Evolutionary conservation across 352 stramenopile genomes (phyloP), one percentile per base, ranked within the genome.

Genomic region (Globisporangium uncinulatum): DNA sequence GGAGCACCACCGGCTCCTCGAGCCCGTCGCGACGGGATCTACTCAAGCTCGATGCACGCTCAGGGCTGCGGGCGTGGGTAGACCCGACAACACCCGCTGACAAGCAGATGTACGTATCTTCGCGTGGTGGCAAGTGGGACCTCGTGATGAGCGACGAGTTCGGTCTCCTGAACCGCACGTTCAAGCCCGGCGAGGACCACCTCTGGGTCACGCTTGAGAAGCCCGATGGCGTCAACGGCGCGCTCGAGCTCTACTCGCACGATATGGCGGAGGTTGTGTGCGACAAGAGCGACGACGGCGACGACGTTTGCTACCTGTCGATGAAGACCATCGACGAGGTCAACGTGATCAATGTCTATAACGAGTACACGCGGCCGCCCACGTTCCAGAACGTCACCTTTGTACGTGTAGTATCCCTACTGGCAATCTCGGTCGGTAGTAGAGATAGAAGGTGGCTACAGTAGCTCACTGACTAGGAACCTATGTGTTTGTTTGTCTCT

Each of bases 81-180:
- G 81, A 91, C 54, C 65, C 74, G 1, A 56, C 67, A 36, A 91
- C 81, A 8, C 79, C 81, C 4, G 63, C 68, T 1, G 62, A 83
- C 13, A 54, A 62, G 32, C 68, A 78, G 41, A 56, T 50, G 39
- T 85, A 87, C 58, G 55, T 70, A 48, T 71, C 54, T 3, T 87
- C 79, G 13, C 77, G 78, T 42, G 79, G 79, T 49, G 72, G 74
- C 5, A 56, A 29, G 2, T 87, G 73, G 70, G 55, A 87, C 10
- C 67, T 91, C 34, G 68, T 86, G 6, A 86, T 89, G 70, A 87
- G 74, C 48, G 82, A 90, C 67, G 80, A 89, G 46, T 92, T 92
- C 59, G 58, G 65, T 37, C 21, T 63, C 49, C 41, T 63, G 44
- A 68, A 51, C 14, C 74, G 83, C 29, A 81, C 78, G 49, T 92